phyloP scores from a whole-genome alignment of 805 yeast species.

The Clavispora vitiphila region DNA sequence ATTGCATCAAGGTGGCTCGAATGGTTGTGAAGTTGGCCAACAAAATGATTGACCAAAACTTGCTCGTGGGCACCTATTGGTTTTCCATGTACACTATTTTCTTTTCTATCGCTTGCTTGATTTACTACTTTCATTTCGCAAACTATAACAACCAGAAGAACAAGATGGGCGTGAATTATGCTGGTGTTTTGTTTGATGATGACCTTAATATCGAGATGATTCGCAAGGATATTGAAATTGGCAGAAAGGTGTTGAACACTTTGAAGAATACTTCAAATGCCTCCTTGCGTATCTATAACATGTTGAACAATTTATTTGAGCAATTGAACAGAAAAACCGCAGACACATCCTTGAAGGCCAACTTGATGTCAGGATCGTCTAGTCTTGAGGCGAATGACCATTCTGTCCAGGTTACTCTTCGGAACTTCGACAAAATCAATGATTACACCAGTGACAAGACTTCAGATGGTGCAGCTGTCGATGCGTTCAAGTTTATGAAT shows the following conservation, averaged over 20 bases:
- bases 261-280: slow-evolving; percentile 73
- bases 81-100: slow-evolving; percentile 85
- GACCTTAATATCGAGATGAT: slow-evolving; percentile 48
- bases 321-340: slow-evolving; percentile 73
- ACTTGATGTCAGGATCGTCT: slow-evolving; percentile 4
- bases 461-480: background rate
- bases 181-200: slow-evolving; percentile 42
- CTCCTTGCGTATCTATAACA: slow-evolving; percentile 73
- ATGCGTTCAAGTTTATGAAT: slow-evolving; percentile 1
- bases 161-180: slow-evolving; percentile 34
- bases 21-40: slow-evolving; percentile 76
- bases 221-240: slow-evolving; percentile 73
- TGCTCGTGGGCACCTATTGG: slow-evolving; percentile 86
- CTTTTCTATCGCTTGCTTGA: slow-evolving; percentile 81
- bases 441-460: slow-evolving; percentile 8
- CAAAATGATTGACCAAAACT: slow-evolving; percentile 67
- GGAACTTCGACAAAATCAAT: slow-evolving; percentile 28
- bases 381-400: slow-evolving; percentile 13
- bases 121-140: slow-evolving; percentile 66
- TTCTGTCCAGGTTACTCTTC: slow-evolving; percentile 20
- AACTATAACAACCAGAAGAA: slow-evolving; percentile 23
- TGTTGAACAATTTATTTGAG: slow-evolving; percentile 75
- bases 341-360: slow-evolving; percentile 23
- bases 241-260: slow-evolving; percentile 65
- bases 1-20: slow-evolving; percentile 80